These are phyloP conservation scores for Phytophthora sp. DNA, from an alignment of 352 stramenopile species.

Conservation along the genomic window DNA sequence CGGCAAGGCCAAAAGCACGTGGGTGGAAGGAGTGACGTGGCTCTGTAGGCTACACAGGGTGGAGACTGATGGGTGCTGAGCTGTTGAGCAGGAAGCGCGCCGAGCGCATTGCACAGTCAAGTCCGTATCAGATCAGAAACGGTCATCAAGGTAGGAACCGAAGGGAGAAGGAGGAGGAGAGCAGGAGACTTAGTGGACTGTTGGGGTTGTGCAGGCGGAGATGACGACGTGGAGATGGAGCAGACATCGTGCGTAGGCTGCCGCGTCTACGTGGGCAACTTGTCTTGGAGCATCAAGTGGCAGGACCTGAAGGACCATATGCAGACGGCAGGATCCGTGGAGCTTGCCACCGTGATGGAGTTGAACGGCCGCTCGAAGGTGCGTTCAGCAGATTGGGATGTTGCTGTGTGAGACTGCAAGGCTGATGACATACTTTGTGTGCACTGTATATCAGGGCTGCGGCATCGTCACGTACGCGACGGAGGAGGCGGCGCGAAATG, in stretches of 20 bases:
- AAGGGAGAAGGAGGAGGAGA: background rate
- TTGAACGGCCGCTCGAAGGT: slow-evolving; percentile 81
- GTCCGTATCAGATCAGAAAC: slow-evolving; percentile 52
- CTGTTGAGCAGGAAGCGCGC: slow-evolving; percentile 59
- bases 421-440: slow-evolving; percentile 11
- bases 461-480: slow-evolving; percentile 94
- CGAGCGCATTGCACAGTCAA: slow-evolving; percentile 61
- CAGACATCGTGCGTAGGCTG: slow-evolving; percentile 31
- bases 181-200: background rate
- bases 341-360: slow-evolving; percentile 70
- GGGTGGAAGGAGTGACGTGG: slow-evolving; percentile 29
- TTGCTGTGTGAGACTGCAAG: background rate
- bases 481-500: slow-evolving; percentile 78
- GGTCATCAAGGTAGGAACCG: slow-evolving; percentile 30
- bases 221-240: slow-evolving; percentile 40
- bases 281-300: slow-evolving; percentile 87
- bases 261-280: slow-evolving; percentile 87
- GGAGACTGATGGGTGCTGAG: slow-evolving; percentile 25
- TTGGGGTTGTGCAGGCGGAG: slow-evolving; percentile 16
- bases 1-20: slow-evolving; percentile 66
- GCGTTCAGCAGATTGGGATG: slow-evolving; percentile 10
- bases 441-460: slow-evolving; percentile 84
- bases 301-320: slow-evolving; percentile 88
- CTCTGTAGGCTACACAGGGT: slow-evolving; percentile 14
- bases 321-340: slow-evolving; percentile 67